These are phyloP conservation scores for Eleusine coracana DNA, from an alignment of 176 grass and related monocot species.

Conservation along the genomic window DNA sequence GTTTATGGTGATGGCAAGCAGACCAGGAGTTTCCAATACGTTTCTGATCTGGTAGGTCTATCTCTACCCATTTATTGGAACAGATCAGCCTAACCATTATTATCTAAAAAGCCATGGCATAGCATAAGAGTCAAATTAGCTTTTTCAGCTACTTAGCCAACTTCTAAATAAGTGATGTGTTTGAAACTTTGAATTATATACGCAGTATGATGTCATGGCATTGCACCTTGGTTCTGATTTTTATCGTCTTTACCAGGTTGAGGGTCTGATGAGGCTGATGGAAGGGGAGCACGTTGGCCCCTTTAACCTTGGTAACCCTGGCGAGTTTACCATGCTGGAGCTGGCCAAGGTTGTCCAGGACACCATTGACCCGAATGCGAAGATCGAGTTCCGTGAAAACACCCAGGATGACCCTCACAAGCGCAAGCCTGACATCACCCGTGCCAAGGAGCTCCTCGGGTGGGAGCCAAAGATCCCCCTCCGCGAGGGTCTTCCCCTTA, in stretches of 20 bases:
- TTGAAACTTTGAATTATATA: neutral
- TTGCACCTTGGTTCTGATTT: constrained; percentile 38
- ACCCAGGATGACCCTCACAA: constrained; percentile 93
- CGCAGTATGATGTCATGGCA: neutral
- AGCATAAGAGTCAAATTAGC: neutral
- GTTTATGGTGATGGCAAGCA: constrained; percentile 96
- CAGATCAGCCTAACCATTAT: neutral
- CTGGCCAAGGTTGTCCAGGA: constrained; percentile 93
- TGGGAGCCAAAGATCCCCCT: constrained; percentile 89
- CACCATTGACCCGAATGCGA: constrained; percentile 78
- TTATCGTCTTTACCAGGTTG: constrained; percentile 60
- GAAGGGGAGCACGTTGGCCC: constrained; percentile 87
- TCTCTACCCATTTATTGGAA: neutral
- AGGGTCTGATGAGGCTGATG: constrained; percentile 91
- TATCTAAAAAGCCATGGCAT: neutral
- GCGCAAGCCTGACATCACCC: constrained; percentile 87
- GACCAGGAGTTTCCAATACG: constrained; percentile 96
- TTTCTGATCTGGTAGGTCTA: constrained; percentile 76
- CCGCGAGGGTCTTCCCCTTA: constrained; percentile 75
- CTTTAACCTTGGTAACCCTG: constrained; percentile 95
- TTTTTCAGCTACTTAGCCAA: neutral
- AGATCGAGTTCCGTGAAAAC: constrained; percentile 84
- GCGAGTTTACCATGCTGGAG: constrained; percentile 97
- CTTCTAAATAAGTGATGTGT: neutral
- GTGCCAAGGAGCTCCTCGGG: constrained; percentile 70